Percentiles rank a stretch among this genome's conserved stretches.
Evolutionary conservation across 2,329 filamentous ascomycete species (phyloP).

Genomic region (Aspergillus sp.): DNA sequence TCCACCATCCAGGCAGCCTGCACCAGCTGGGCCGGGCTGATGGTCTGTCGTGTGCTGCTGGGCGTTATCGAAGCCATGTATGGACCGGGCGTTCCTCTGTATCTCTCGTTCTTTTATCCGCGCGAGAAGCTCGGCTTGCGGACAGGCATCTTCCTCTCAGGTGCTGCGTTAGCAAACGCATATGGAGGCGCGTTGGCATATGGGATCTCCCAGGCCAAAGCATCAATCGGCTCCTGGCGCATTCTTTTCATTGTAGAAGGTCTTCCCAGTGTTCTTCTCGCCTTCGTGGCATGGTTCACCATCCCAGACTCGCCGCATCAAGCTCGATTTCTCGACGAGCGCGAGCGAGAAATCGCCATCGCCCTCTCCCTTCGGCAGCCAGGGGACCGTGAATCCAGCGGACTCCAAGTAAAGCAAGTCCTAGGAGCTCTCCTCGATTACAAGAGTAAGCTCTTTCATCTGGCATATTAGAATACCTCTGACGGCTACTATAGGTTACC

Average conservation of each 20-base stretch:
- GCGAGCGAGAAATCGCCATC: conserved; percentile 34
- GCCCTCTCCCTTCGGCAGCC: conserved; percentile 20
- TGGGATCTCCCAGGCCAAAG: conserved; percentile 26
- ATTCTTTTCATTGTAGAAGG: conserved; percentile 49
- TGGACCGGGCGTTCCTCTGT: conserved; percentile 16
- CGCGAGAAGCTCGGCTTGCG: conserved; percentile 47
- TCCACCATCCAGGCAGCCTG: conserved; percentile 22
- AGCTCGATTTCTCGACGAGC: conserved; percentile 37
- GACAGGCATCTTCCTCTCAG: conserved; percentile 45
- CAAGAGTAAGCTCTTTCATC: conserved; percentile 2
- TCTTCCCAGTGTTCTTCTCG: conserved; percentile 39
- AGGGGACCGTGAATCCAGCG: conserved; percentile 19
- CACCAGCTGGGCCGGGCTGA: conserved; percentile 21
- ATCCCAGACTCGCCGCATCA: conserved; percentile 42
- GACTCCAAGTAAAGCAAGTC: conserved; percentile 15
- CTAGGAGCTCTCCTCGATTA: conserved; percentile 14
- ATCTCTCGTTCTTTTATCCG: conserved; percentile 49
- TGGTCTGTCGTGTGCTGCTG: conserved; percentile 20
- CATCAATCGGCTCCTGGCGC: conserved; percentile 26
- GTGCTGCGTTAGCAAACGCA: conserved; percentile 33
- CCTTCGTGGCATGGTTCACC: conserved; percentile 37
- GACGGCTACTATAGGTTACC: conserved; percentile 9
- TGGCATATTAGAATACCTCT: neutral
- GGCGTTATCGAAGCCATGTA: conserved; percentile 16
- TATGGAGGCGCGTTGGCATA: conserved; percentile 39